phyloP scores from a whole-genome alignment of 2,329 filamentous ascomycete species.

The Truncatella angustata region DNA sequence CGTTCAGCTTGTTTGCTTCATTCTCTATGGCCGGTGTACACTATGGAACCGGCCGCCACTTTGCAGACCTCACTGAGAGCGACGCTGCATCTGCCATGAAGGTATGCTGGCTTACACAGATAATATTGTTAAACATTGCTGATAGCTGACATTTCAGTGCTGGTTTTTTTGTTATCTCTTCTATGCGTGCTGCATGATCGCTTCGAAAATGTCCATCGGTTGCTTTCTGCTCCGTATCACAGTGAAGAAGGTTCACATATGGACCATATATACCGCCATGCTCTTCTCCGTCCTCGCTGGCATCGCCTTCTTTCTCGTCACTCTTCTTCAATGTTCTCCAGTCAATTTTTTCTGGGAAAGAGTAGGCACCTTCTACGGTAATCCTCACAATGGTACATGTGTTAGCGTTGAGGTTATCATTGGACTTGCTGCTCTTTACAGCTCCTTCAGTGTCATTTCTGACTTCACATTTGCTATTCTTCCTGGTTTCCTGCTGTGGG shows the following conservation, averaged over 20 bases:
- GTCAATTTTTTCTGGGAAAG: constrained; percentile 17
- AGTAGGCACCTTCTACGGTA: not conserved
- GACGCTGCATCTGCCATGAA: constrained; percentile 9
- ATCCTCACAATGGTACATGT: constrained; percentile 18
- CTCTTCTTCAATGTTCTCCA: constrained; percentile 19
- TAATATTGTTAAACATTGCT: too few species aligned
- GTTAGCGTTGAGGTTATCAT: constrained; percentile 35
- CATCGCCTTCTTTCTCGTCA: constrained; percentile 19
- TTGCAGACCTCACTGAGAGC: not conserved
- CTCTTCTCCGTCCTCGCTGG: constrained; percentile 16
- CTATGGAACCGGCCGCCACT: constrained; percentile 12
- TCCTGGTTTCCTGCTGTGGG: constrained; percentile 45
- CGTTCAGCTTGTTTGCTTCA: constrained; percentile 6
- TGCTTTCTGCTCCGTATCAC: constrained; percentile 21
- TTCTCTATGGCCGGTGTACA: constrained; percentile 10
- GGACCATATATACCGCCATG: constrained; percentile 16
- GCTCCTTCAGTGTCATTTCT: constrained; percentile 40
- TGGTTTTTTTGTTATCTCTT: constrained; percentile 17
- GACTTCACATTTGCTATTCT: constrained; percentile 51
- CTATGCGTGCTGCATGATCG: constrained; percentile 17
- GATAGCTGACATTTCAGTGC: constrained; percentile 1
- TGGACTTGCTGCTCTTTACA: constrained; percentile 42
- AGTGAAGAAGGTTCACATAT: constrained; percentile 14
- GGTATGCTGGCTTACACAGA: constrained; percentile 1
- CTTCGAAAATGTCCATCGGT: constrained; percentile 19